Base-by-base conservation (phyloP, 257 asterid species). In the Solanum clarkiae region DNA sequence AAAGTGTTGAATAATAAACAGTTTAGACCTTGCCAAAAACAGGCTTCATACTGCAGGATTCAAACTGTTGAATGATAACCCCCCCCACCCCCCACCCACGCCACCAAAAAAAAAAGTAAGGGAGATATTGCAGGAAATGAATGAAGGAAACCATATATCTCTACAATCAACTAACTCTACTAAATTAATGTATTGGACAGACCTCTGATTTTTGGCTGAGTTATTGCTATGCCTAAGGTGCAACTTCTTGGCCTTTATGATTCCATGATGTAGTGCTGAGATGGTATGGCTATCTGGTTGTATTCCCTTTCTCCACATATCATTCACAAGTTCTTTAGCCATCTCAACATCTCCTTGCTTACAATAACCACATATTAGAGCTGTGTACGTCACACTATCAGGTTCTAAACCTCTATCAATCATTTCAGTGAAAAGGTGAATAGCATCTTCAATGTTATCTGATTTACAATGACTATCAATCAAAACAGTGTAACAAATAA, bases 401-500 rank as follows among this genome's bases (percentile, higher is more conserved):
- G 97, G 99, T 71, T 40, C 84, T 86, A 94, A 80, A 86, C 97
- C 96, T 82, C 89, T 89, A 70, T 89, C 92, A 59, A 93, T 90
- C 95, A 91, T 89, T 84, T 92, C 93, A 88, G 88, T 56, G 87
- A 96, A 94, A 82, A 92, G 92, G 77, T 86, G 82, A 88, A 88
- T 80, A 84, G 97, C 99, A 86, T 90, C 94, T 65, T 89, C 80
- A 88, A 93, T 90, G 85, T 92, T 91, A 83, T 85, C 90, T 13
- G 94, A 91, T 88, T 96, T 96, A 88, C 97, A 93, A 16, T 74
- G 88, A 85, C 91, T 82, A 85, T 96, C 98, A 59, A 96, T 94
- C 85, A 93, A 86, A 54, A 87, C 94, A 47, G 98, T 96, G 86
- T 93, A 93, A 90, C 91, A 91, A 84, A 90, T 86, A 32, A 87